Evolutionary conservation across 2,329 filamentous ascomycete species (phyloP), one percentile per base, ranked within the genome.

Genomic region (Cercospora janseana): DNA sequence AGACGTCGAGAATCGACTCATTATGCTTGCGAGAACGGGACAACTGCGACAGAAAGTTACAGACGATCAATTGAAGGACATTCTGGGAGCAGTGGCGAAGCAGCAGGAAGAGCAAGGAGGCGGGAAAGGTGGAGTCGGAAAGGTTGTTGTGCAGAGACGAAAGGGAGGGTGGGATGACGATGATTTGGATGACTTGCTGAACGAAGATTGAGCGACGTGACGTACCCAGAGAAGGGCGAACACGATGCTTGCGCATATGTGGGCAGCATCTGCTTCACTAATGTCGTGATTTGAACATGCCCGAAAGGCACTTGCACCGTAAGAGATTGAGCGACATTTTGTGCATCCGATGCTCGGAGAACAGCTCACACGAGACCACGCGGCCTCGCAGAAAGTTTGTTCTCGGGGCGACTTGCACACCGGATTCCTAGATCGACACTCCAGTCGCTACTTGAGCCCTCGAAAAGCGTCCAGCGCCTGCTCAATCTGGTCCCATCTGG

Each of bases 21-120:
- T 98, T 70, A 90, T 86, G 83, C 81, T 98, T 51, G 92, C 93
- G 51, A 83, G 90, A 64, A 81, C 85, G 18, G 91, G 92, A 18
- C 93, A 97, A 75, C 76, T 98, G 62, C 78, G 88, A 47, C 75
- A 82, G 55, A 94, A 95, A 69, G 89, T 98, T 38, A 92, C 87
- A 1, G 93, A 98, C 72, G 83, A 85, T 41, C 91, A 97, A 75
- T 78, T 98, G 64, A 96, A 97, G 76, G 89, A 95, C 60, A 78
- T 98, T 50, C 73, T 98, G 57, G 87, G 83, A 56, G 88, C 89
- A 12, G 81, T 96, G 52, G 85, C 88, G 18, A 90, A 95, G 65
- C 72, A 75, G 66, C 56, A 62, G 86, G 79, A 83, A 71, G 81
- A 88, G 70, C 34, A 31, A 18, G 56, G 77, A 49, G 45, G 45